Base-by-base conservation (phyloP, 2,329 filamentous ascomycete genomes). In the Sporothrix brunneoviolacea region DNA sequence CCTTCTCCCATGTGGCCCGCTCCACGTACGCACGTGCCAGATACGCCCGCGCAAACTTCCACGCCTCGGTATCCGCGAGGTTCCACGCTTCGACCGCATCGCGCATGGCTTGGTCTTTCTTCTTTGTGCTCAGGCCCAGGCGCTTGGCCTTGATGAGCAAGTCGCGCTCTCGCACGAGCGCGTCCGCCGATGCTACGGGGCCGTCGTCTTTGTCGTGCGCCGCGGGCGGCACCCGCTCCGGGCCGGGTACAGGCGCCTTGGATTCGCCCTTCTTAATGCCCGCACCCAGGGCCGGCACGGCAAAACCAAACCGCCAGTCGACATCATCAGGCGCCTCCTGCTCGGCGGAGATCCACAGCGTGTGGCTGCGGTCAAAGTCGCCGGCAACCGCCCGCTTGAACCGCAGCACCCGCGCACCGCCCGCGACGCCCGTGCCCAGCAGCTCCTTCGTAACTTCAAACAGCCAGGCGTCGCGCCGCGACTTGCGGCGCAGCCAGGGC, bases 251-350 rank as follows among this genome's bases (percentile, higher is more conserved):
- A 0, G 80, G 78, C 2, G 79, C 77, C 57, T 76, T 70, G 13
- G 76, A 77, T 54, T 77, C 76, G 41, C 74, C 76, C 24, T 74
- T 70, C 36, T 74, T 66, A 4, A 76, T 71, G 10, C 71, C 68
- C 28, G 51, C 55, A 19, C 59, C 60, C 18, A 72, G 68, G 41
- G 75, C 73, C 2, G 91, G 88, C 9, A 96, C 75, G 13, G 75
- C 72, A 66, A 97, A 97, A 48, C 91, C 93, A 63, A 97, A 88
- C 58, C 85, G 79, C 89, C 90, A 97, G 62, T 91, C 85, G 3
- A 95, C 71, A 57, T 93, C 86, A n/a, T 77, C 65, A 3, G 84
- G 81, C 8, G 84, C 68, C 15, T 71, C 68, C 38, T 71, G 70
- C 60, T 84, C 80, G n/a, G 88, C 86, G 0, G 84, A 85, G 18